These are phyloP conservation scores for Penicillium argentinense DNA, from an alignment of 495 filamentous ascomycete species.

Conservation along the genomic window DNA sequence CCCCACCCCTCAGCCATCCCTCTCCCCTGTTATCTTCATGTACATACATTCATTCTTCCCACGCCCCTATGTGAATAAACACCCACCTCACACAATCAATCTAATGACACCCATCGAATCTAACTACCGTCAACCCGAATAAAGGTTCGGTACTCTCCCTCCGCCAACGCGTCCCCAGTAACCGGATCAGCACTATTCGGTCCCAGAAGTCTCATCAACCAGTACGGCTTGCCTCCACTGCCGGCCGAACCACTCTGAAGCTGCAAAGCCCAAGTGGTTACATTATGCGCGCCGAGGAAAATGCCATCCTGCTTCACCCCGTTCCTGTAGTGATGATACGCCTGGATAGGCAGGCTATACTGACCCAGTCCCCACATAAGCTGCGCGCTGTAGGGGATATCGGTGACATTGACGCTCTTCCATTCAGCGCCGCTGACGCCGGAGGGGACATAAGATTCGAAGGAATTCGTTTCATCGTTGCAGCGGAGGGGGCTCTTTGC, in stretches of 20 bases:
- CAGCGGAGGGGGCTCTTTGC: slow-evolving; percentile 11
- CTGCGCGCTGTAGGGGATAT: slow-evolving; percentile 5
- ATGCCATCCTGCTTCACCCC: slow-evolving; percentile 14
- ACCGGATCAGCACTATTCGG: slow-evolving; percentile 5
- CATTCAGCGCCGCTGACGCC: neutral
- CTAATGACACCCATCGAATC: too few species aligned
- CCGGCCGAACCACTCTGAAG: neutral
- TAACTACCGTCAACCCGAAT: slow-evolving; percentile 8
- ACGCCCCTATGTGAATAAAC: too few species aligned
- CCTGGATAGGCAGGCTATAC: slow-evolving; percentile 9
- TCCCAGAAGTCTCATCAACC: slow-evolving; percentile 8
- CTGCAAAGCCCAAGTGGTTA: slow-evolving; percentile 12
- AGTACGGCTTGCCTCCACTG: slow-evolving; percentile 5
- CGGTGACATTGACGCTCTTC: slow-evolving; percentile 6
- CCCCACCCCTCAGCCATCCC: too few species aligned
- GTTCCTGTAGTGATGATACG: slow-evolving; percentile 6
- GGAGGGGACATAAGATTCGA: slow-evolving; percentile 6
- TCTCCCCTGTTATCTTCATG: neutral
- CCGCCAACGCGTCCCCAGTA: slow-evolving; percentile 1
- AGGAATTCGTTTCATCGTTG: slow-evolving; percentile 4
- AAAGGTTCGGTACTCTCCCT: slow-evolving; percentile 10
- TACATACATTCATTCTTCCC: too few species aligned
- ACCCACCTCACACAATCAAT: too few species aligned
- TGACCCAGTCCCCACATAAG: slow-evolving; percentile 8
- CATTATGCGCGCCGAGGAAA: slow-evolving; percentile 13